Conservation (phyloP, 805 yeast genomes). For the Kodamaea kaohsiungensis region DNA sequence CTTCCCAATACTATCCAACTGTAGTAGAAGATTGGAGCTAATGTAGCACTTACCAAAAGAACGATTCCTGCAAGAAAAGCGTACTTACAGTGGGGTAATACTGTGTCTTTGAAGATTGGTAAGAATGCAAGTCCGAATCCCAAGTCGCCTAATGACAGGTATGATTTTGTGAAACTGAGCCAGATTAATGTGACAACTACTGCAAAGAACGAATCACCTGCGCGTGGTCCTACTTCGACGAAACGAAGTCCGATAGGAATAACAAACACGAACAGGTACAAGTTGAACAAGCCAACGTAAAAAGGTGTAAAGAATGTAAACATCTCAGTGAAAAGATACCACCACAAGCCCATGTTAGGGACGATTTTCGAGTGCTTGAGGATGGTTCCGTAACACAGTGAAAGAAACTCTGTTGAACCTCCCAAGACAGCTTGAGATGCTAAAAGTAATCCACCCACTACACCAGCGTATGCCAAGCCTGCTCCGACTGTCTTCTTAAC, state of each 20-base stretch:
- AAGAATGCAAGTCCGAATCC: constrained; percentile 43
- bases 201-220: constrained; percentile 61
- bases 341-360: constrained; percentile 96
- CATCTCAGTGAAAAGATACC: constrained; percentile 97
- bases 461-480: constrained; percentile 15
- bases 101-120: constrained; percentile 48
- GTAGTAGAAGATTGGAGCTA: constrained; percentile 88
- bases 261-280: constrained; percentile 65
- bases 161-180: constrained; percentile 70
- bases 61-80: constrained; percentile 50
- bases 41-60: constrained; percentile 51
- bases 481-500: constrained; percentile 17
- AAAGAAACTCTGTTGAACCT: constrained; percentile 28
- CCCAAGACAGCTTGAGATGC: constrained; percentile 27
- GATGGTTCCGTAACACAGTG: constrained; percentile 52
- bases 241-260: constrained; percentile 77
- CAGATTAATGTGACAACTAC: constrained; percentile 41
- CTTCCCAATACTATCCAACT: constrained; percentile 93
- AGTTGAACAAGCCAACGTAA: constrained; percentile 79
- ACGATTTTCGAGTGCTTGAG: constrained; percentile 66
- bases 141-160: constrained; percentile 82
- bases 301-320: constrained; percentile 86
- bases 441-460: constrained; percentile 22
- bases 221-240: constrained; percentile 20
- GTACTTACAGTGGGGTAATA: constrained; percentile 47